These are phyloP conservation scores for Cornus kousa DNA, from an alignment of 148 eudicot genomes.

Conservation along the genomic window DNA sequence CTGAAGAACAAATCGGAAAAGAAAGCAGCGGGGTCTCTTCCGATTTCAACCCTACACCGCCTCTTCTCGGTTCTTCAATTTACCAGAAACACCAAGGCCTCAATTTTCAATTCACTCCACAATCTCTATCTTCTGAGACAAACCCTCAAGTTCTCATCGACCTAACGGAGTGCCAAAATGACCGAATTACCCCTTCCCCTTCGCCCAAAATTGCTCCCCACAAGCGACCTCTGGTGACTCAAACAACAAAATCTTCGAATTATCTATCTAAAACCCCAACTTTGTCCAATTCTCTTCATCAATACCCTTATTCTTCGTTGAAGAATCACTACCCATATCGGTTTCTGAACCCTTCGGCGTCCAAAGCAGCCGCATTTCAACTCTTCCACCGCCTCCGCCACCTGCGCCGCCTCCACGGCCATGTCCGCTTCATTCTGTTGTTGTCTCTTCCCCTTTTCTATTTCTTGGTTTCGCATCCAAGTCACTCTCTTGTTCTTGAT, in stretches of 20 bases:
- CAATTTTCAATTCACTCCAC: constrained; percentile 22
- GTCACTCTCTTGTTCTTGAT: constrained; percentile 70
- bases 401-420: constrained; percentile 47
- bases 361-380: constrained; percentile 37
- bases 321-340: constrained; percentile 36
- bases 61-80: constrained; percentile 38
- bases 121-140: background rate
- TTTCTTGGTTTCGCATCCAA: constrained; percentile 80
- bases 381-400: constrained; percentile 50
- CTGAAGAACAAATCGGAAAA: constrained; percentile 96
- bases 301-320: constrained; percentile 44
- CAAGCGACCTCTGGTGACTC: constrained; percentile 67
- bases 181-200: constrained; percentile 28
- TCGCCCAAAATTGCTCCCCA: constrained; percentile 53
- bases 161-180: constrained; percentile 32
- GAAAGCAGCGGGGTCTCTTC: constrained; percentile 98
- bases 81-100: constrained; percentile 48
- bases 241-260: constrained; percentile 15
- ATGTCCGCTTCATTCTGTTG: constrained; percentile 47
- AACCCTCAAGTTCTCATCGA: constrained; percentile 35
- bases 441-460: constrained; percentile 72
- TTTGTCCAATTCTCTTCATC: constrained; percentile 46
- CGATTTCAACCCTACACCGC: constrained; percentile 89
- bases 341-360: constrained; percentile 31
- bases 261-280: constrained; percentile 58